Evolutionary conservation across 495 filamentous ascomycete species (phyloP), one percentile per base, ranked within the genome.

Genomic region (Emericellopsis terricola): DNA sequence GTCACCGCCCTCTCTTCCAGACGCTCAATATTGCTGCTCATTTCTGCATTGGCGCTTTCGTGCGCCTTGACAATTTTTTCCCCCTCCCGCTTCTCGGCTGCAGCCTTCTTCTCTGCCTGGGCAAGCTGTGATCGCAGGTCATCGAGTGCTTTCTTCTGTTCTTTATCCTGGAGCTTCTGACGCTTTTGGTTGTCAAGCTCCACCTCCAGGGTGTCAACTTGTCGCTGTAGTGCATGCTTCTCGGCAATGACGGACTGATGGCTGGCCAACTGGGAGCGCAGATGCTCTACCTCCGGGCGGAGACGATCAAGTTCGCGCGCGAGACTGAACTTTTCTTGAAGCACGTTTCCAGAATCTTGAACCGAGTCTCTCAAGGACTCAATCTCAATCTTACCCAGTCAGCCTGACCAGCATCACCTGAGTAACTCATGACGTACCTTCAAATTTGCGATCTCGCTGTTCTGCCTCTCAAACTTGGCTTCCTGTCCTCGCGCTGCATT

Each of bases 131-230:
- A 26, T 4, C 27, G 39, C 4, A 48, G 29, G 28, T 51, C 42
- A 5, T 41, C 36, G 1, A 46, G 40, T 15, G 26, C 31, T 8
- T 39, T 19, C 8, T 18, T 29, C 8, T 13, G 6, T 17, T 60
- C 62, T 29, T 69, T 75, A 7, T 64, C 59, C 8, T 65, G 53
- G 0, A 60, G 68, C 33, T 73, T 71, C 36, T 78, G 69, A 15
- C 70, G 60, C 48, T 75, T 86, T 48, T 86, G 78, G 31, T 76
- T 74, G 37, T 81, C 81, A 7, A 93, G 62, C 45, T 89, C 78
- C 28, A 82, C 68, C 45, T 92, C 77, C 3, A 87, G 46, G 3
- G 74, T 70, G 45, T 61, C 76, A 24, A 92, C 48, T 50, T 83
- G 75, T 18, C 78, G 68, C 44, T 85, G 72, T 10, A 94, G 51